These are phyloP conservation scores for Fusarium haematococcum DNA, from an alignment of 2,329 filamentous ascomycete genomes.

Conservation along the genomic window DNA sequence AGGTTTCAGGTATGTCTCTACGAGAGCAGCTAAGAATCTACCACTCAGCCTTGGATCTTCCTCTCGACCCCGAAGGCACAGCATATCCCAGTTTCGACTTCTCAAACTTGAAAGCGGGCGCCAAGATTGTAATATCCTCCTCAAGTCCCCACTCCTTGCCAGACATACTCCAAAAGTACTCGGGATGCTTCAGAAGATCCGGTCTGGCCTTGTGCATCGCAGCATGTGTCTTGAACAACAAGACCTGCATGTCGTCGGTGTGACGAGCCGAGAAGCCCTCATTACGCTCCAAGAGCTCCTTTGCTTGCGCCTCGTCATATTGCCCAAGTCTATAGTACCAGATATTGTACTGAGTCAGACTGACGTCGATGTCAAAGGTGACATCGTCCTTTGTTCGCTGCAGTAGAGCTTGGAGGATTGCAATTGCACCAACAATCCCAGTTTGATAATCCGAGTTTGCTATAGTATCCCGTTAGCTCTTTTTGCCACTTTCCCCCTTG, in stretches of 20 bases:
- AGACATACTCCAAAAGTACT: background rate
- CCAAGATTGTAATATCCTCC: background rate
- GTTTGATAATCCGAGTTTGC: slow-evolving; percentile 1
- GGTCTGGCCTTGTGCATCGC: background rate
- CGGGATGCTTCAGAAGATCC: background rate
- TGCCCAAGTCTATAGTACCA: background rate
- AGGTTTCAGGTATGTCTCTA: background rate
- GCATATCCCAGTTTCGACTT: background rate
- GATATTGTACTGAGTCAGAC: background rate
- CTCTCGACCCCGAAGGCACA: background rate
- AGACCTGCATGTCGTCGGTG: background rate
- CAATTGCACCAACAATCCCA: background rate
- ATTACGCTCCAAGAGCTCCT: background rate
- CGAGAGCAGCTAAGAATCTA: background rate
- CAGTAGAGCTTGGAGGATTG: background rate
- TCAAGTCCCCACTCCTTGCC: background rate
- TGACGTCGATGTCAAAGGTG: background rate
- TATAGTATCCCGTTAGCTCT: background rate
- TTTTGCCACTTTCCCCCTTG: background rate
- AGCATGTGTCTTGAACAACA: background rate
- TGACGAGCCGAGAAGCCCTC: background rate
- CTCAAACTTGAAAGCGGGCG: background rate
- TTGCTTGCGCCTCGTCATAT: background rate
- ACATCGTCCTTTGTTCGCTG: background rate
- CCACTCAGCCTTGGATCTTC: background rate